Percentiles rank a stretch among this genome's conserved stretches.
Evolutionary conservation across 2,329 filamentous ascomycete species (phyloP).

Genomic region (Xylariomycetidae sp.): DNA sequence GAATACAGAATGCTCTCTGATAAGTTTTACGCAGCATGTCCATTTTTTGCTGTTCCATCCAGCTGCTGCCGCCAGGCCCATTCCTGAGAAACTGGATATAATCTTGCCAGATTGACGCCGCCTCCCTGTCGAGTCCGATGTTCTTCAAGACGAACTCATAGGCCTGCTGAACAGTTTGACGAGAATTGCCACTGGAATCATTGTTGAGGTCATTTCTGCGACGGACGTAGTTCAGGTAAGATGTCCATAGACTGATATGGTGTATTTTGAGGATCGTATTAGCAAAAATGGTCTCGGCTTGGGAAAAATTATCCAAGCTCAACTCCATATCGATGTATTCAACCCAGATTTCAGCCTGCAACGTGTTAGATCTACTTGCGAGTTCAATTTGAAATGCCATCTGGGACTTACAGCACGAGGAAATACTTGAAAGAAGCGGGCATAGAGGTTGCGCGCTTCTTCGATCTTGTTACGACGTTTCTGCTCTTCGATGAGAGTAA

Average conservation of each 20-base stretch:
- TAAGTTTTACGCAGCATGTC: slow-evolving; percentile 88
- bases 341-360: slow-evolving; percentile 85
- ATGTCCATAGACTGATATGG: slow-evolving; percentile 83
- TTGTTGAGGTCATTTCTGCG: slow-evolving; percentile 84
- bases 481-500: slow-evolving; percentile 80
- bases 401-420: slow-evolving; percentile 75
- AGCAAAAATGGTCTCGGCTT: slow-evolving; percentile 79
- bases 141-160: slow-evolving; percentile 91
- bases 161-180: slow-evolving; percentile 74
- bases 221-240: slow-evolving; percentile 93
- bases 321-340: slow-evolving; percentile 87
- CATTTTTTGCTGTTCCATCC: slow-evolving; percentile 99
- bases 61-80: slow-evolving; percentile 79
- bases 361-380: slow-evolving; percentile 29
- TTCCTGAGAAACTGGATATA: slow-evolving; percentile 92
- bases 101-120: slow-evolving; percentile 86
- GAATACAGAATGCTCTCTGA: slow-evolving; percentile 82
- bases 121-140: slow-evolving; percentile 87
- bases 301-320: slow-evolving; percentile 74
- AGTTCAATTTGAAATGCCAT: background rate
- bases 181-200: slow-evolving; percentile 71
- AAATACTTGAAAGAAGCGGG: slow-evolving; percentile 82
- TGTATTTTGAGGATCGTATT: slow-evolving; percentile 73
- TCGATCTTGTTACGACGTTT: slow-evolving; percentile 77
- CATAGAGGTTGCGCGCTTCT: slow-evolving; percentile 73